phyloP scores from a whole-genome alignment of 2,329 filamentous ascomycete species.

The Cercospora janseana region DNA sequence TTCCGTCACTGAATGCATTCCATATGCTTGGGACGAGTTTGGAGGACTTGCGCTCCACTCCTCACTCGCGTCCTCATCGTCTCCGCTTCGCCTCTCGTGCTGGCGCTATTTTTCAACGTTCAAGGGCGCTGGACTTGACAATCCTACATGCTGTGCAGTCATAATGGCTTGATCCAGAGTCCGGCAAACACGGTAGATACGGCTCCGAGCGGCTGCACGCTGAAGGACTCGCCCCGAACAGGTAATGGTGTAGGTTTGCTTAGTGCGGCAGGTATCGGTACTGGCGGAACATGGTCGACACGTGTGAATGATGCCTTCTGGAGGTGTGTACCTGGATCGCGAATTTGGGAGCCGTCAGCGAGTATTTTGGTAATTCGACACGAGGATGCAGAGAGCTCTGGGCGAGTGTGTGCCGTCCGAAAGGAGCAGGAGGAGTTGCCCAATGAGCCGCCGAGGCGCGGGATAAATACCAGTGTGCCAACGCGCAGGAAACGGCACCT shows the following conservation, averaged over 20 bases:
- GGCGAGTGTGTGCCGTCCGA: too few relatives aligned
- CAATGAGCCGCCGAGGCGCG: too few relatives aligned
- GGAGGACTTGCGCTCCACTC: background rate
- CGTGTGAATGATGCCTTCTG: background rate
- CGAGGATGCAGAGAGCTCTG: too few relatives aligned
- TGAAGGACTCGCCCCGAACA: background rate
- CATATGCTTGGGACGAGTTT: background rate
- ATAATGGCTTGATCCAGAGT: conserved; percentile 3
- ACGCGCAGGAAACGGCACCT: too few relatives aligned
- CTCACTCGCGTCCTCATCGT: background rate
- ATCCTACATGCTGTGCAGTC: background rate
- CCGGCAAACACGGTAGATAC: conserved; percentile 15
- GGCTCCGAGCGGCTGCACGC: conserved; percentile 2
- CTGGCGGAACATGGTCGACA: conserved; percentile 2
- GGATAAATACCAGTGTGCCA: too few relatives aligned
- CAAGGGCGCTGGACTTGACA: background rate
- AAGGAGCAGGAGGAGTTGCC: too few relatives aligned
- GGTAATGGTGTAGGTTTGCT: conserved; percentile 3
- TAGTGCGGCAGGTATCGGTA: conserved; percentile 5
- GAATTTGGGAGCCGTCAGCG: too few relatives aligned
- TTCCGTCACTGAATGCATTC: background rate
- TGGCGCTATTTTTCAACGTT: background rate
- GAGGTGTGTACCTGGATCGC: too few relatives aligned
- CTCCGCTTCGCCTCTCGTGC: background rate
- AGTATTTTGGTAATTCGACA: too few relatives aligned